These are phyloP conservation scores for Gyromitra esculenta DNA, from an alignment of 2,329 filamentous ascomycete genomes.

Conservation along the genomic window DNA sequence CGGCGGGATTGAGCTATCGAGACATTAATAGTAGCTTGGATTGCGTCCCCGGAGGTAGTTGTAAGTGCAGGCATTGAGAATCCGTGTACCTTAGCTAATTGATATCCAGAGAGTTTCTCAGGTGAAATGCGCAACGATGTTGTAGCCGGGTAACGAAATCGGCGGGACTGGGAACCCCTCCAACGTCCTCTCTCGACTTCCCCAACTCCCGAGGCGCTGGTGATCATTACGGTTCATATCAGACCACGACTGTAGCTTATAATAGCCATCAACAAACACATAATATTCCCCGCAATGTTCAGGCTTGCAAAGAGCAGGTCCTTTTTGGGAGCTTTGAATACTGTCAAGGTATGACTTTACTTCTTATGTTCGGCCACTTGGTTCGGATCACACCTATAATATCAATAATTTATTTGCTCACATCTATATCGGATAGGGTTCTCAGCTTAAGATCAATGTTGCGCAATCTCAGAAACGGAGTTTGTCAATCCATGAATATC, in stretches of 20 bases:
- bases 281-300: constrained; percentile 73
- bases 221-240: constrained; percentile 31
- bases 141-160: constrained; percentile 37
- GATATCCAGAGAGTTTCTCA: constrained; percentile 2
- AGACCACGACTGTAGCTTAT: constrained; percentile 40
- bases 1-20: constrained; percentile 63
- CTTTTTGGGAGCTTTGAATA: constrained; percentile 80
- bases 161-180: constrained; percentile 22
- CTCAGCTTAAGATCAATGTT: constrained; percentile 60
- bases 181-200: constrained; percentile 7
- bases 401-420: background rate
- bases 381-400: constrained; percentile 55
- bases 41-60: constrained; percentile 18
- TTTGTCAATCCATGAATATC: constrained; percentile 98
- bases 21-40: constrained; percentile 43
- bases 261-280: constrained; percentile 26
- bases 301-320: constrained; percentile 84
- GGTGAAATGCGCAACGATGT: constrained; percentile 16
- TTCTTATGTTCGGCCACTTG: constrained; percentile 38
- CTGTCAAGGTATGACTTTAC: constrained; percentile 72
- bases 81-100: background rate
- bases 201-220: constrained; percentile 37
- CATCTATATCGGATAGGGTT: constrained; percentile 24
- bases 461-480: constrained; percentile 81
- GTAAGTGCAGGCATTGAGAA: constrained; percentile 33